phyloP scores from a whole-genome alignment of 306 rosid species.

The Begonia loranthoides region DNA sequence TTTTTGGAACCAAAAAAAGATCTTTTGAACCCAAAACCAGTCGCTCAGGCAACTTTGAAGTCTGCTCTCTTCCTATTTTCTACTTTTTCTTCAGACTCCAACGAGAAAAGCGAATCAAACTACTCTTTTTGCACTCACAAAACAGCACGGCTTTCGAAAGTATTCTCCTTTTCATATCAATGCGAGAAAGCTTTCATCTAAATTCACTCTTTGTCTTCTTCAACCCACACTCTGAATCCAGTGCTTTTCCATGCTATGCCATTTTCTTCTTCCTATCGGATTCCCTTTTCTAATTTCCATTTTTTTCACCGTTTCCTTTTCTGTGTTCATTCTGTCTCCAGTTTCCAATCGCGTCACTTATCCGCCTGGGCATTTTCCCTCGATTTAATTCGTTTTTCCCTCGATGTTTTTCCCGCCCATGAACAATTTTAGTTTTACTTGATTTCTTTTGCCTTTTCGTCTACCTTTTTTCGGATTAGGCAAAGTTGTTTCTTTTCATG shows the following conservation, averaged over 20 bases:
- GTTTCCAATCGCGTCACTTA: too few relatives aligned
- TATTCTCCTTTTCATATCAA: not conserved
- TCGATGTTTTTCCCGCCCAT: slow-evolving; percentile 12
- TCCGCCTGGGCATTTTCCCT: not conserved
- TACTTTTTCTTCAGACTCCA: not conserved
- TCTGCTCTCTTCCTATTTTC: not conserved
- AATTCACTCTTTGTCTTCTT: slow-evolving; percentile 27
- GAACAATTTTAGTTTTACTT: slow-evolving; percentile 9
- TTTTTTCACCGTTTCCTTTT: too few relatives aligned
- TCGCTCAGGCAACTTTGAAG: not conserved
- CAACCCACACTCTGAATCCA: slow-evolving; percentile 7
- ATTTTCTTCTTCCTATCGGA: not conserved
- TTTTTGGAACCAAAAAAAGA: not conserved
- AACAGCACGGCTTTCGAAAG: slow-evolving; percentile 3
- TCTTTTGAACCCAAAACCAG: not conserved
- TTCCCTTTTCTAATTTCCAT: not conserved
- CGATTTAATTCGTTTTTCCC: not conserved
- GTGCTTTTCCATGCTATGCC: not conserved
- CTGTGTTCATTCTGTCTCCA: too few relatives aligned
- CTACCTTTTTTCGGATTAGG: too few relatives aligned
- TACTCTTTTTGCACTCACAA: slow-evolving; percentile 4
- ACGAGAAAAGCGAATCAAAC: not conserved
- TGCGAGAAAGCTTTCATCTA: slow-evolving; percentile 7
- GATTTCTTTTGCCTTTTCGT: not conserved
- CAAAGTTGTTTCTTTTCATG: not conserved